A percentile compares a stretch with the other conserved stretches of the same genome.
Conservation (phyloP, 768 basidiomycete species). For the Leucosporidium yakuticum region DNA sequence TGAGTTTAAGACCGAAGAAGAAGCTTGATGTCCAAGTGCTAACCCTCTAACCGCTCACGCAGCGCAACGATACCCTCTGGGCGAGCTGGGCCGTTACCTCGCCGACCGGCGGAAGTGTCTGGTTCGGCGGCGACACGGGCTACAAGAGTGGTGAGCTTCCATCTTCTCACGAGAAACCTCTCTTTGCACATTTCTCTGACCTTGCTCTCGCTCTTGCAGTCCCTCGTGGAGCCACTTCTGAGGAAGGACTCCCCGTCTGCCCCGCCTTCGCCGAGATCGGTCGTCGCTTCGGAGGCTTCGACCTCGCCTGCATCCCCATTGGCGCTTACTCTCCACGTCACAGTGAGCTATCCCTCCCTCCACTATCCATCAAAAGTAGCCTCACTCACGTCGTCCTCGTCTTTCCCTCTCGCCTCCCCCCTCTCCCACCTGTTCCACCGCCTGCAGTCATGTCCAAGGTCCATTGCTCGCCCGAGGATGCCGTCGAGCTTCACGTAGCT, state of each 20-base stretch:
- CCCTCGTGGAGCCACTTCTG: conserved; percentile 32
- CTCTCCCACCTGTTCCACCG: too few species aligned
- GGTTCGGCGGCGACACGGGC: conserved; percentile 65
- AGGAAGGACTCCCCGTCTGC: conserved; percentile 50
- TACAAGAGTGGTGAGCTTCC: conserved; percentile 48
- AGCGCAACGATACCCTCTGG: conserved; percentile 60
- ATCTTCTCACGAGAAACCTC: too few species aligned
- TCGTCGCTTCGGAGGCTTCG: conserved; percentile 57
- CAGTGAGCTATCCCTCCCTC: too few species aligned
- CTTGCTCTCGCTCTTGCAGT: conserved; percentile 18
- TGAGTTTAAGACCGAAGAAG: background rate
- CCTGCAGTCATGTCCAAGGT: conserved; percentile 38
- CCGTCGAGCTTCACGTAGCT: conserved; percentile 62
- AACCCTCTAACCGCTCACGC: conserved; percentile 41
- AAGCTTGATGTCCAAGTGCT: background rate
- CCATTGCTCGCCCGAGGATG: conserved; percentile 63
- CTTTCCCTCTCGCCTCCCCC: too few species aligned
- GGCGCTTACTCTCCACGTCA: conserved; percentile 57
- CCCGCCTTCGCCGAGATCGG: conserved; percentile 72
- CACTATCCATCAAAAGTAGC: too few species aligned
- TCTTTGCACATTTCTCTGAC: too few species aligned
- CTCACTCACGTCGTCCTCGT: too few species aligned
- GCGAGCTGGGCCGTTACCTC: conserved; percentile 56
- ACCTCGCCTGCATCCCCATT: conserved; percentile 60
- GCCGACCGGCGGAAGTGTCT: conserved; percentile 32